Evolutionary conservation across 257 asterid genomes (phyloP).

Genomic region (Paraleonurus japonicus): DNA sequence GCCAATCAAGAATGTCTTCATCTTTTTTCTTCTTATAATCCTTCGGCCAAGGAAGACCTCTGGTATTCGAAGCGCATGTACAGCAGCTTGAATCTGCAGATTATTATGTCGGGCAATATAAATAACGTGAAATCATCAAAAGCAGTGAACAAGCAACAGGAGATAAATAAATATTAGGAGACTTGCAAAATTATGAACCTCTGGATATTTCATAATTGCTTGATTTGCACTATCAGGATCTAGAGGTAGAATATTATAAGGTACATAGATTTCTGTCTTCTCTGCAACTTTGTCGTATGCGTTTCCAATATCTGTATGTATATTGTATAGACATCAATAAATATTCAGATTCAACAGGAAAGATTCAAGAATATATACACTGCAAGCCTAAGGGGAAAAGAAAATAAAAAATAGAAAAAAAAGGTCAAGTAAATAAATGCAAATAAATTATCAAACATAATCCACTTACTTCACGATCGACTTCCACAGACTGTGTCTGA

Average conservation of each 20-base stretch:
- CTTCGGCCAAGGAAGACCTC: slow-evolving; percentile 99
- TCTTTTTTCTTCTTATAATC: slow-evolving; percentile 97
- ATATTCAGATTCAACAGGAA: slow-evolving; percentile 27
- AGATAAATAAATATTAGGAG: slow-evolving; percentile 4
- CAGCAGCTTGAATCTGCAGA: slow-evolving; percentile 94
- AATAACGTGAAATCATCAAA: slow-evolving; percentile 11
- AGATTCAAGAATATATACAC: not conserved
- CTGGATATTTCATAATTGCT: slow-evolving; percentile 97
- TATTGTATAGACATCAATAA: not conserved
- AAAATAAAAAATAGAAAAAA: not conserved
- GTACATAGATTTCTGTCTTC: slow-evolving; percentile 94
- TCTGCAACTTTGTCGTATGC: slow-evolving; percentile 95
- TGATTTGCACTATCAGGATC: slow-evolving; percentile 99
- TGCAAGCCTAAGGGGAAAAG: not conserved
- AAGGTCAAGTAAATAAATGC: not conserved
- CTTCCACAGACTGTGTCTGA: slow-evolving; percentile 95
- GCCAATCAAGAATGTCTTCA: slow-evolving; percentile 99
- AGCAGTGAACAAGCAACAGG: slow-evolving; percentile 10
- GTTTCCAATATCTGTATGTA: slow-evolving; percentile 75
- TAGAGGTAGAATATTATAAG: slow-evolving; percentile 93
- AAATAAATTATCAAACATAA: slow-evolving; percentile 14
- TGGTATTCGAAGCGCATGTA: slow-evolving; percentile 83
- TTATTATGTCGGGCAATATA: slow-evolving; percentile 8
- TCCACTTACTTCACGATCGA: slow-evolving; percentile 83
- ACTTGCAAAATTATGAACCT: slow-evolving; percentile 47